Base-by-base conservation (phyloP, 345 rosid genomes). In the Physaria fendleri region DNA sequence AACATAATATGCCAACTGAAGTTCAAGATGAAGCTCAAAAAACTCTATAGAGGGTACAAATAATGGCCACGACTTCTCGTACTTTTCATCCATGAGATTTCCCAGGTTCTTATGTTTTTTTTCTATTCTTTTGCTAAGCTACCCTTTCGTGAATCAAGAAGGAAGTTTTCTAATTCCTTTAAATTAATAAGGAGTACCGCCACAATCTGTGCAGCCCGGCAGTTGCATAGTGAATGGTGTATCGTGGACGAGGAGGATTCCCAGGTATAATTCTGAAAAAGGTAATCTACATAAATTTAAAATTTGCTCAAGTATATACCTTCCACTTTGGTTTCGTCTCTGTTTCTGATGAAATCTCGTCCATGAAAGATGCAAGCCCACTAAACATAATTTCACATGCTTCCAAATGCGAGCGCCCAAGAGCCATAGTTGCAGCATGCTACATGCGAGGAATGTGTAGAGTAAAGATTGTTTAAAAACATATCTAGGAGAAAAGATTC, bases 351-450 rank as follows among this genome's bases (percentile, higher is more conserved):
- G 99, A 93, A 54, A 89, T 85, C 55, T 93, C 99, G 12, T 93
- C 99, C 66, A 93, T 81, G 70, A 85, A 87, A 64, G 97, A 79
- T 49, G 94, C 76, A 37, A 93, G 88, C 77, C 87, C 96, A 24
- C 78, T 77, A 56, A 89, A 93, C 97, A 93, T 93, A 54, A 81
- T 81, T 78, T 93, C 97, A 68, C 99, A 93, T 40, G 92, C 87
- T 78, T 93, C 99, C 72, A 93, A 76, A 78, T 89, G 99, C 21
- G 99, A 89, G 74, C 82, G 94, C 48, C 99, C 99, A 5, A 93
- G 99, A 56, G 95, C 95, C 95, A 87, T 81, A 60, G 97, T 87
- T 35, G 99, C 96, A 51, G 95, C 91, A 75, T 87, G 88, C 99
- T 93, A 66, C 68, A 71, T 49, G 72, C 28, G 17, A 61, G 60